Evolutionary conservation across 148 eudicot species (phyloP), one percentile per base, ranked within the genome.

Genomic region (Vaccinium vitisidaea): DNA sequence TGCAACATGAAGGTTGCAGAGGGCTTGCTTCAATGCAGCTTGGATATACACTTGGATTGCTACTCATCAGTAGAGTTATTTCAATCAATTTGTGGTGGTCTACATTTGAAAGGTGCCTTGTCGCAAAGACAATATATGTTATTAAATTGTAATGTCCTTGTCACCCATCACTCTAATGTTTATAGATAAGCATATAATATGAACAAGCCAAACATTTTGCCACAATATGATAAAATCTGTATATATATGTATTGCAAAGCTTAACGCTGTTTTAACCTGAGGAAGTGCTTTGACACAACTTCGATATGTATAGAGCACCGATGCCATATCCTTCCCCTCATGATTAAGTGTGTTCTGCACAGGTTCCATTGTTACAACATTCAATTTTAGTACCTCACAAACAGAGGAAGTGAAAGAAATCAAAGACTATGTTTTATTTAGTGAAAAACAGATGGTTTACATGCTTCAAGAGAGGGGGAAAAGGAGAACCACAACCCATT

Each of bases 211-310:
- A 52, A 30, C 43, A 30, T 73, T 71, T 46, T 1, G 14, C 84
- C 84, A 36, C 43, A 43, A 46, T 6, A 54, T 46, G 54, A 56
- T 59, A 70, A 69, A 55, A 8, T 25, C 6, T 43, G 6, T 5
- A 36, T 2, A 63, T 5, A 65, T 18, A 30, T 50, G 4, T 50
- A 73, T 25, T 46, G 23, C 8, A 61, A 30, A 80, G 49, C 50
- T 65, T 65, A 39, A 19, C 36, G 36, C 63, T 75, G 25, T 56
- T 86, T 70, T 84, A 39, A 95, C 99, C 99, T 95, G 99, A 81
- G 99, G 99, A 87, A 97, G 99, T 12, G 99, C 99, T 88, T 97
- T 97, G 63, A 95, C 96, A 85, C 99, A 97, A 83, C 99, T 97
- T 55, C 99, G 91, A 86, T 97, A 95, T 65, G 98, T 94, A 88